phyloP scores from a whole-genome alignment of 2,329 filamentous ascomycete species.

The Furcasterigmium furcatum region DNA sequence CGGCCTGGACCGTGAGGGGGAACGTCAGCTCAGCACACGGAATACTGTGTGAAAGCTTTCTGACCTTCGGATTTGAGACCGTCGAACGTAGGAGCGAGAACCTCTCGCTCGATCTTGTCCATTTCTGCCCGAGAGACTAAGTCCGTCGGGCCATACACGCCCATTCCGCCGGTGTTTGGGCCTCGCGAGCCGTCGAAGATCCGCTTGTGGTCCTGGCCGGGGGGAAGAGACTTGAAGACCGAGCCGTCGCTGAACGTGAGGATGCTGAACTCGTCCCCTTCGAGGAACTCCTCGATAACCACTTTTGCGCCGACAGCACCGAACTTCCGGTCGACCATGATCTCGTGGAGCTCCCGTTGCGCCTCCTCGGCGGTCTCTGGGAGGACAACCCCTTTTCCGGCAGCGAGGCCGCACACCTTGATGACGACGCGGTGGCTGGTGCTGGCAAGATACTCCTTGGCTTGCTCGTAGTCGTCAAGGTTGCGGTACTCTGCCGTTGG shows the following conservation, averaged over 20 bases:
- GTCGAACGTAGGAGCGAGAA: slow-evolving; percentile 85
- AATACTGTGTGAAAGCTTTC: neutral
- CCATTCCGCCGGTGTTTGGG: slow-evolving; percentile 96
- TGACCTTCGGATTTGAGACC: slow-evolving; percentile 37
- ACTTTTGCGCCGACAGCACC: slow-evolving; percentile 85
- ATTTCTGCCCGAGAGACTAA: slow-evolving; percentile 74
- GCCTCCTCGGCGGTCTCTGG: slow-evolving; percentile 81
- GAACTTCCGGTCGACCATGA: slow-evolving; percentile 88
- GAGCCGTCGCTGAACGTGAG: slow-evolving; percentile 89
- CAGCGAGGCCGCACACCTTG: slow-evolving; percentile 89
- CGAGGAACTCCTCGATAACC: slow-evolving; percentile 90
- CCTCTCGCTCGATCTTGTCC: slow-evolving; percentile 71
- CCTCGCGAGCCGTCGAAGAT: slow-evolving; percentile 87
- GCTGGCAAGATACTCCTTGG: slow-evolving; percentile 69
- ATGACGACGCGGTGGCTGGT: slow-evolving; percentile 78
- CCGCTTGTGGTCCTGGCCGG: slow-evolving; percentile 95
- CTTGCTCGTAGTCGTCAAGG: slow-evolving; percentile 74
- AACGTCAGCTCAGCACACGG: no score
- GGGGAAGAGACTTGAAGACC: slow-evolving; percentile 77
- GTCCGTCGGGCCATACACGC: slow-evolving; percentile 89
- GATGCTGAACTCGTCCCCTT: slow-evolving; percentile 89
- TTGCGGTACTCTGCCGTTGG: slow-evolving; percentile 90
- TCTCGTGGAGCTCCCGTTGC: slow-evolving; percentile 74
- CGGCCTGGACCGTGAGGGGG: neutral
- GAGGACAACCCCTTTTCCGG: slow-evolving; percentile 93